Conservation (phyloP, 1,284 basidiomycete genomes). For the Cystobasidium sp. region DNA sequence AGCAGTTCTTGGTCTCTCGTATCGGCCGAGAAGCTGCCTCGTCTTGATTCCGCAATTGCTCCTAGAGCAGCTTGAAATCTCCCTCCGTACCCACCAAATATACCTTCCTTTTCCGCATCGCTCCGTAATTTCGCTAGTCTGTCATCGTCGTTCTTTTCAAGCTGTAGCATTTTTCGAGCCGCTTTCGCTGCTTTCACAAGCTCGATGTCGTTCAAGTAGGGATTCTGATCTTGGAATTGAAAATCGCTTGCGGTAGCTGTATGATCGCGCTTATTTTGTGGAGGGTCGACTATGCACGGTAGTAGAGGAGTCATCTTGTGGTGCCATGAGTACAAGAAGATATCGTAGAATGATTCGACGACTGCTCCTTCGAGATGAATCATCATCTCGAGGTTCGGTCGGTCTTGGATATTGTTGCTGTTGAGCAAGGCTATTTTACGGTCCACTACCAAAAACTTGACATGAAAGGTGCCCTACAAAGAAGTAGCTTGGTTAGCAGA, state of each 20-base stretch:
- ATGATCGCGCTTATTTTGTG: slow-evolving; percentile 18
- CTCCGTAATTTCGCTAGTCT: slow-evolving; percentile 18
- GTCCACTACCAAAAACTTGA: slow-evolving; percentile 76
- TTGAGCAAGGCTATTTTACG: slow-evolving; percentile 72
- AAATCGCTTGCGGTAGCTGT: slow-evolving; percentile 55
- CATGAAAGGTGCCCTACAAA: slow-evolving; percentile 70
- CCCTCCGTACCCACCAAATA: slow-evolving; percentile 19
- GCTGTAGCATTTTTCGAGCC: slow-evolving; percentile 57
- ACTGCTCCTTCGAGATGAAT: slow-evolving; percentile 70
- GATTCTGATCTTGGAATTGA: slow-evolving; percentile 64
- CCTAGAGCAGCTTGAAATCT: slow-evolving; percentile 33
- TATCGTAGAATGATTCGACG: slow-evolving; percentile 74
- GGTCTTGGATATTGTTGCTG: slow-evolving; percentile 59
- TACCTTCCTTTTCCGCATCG: slow-evolving; percentile 45
- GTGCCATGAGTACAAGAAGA: slow-evolving; percentile 69
- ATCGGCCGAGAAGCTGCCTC: slow-evolving; percentile 37
- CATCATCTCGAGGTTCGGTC: slow-evolving; percentile 72
- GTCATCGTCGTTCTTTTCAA: slow-evolving; percentile 55
- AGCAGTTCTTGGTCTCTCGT: slow-evolving; percentile 16
- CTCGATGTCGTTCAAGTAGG: slow-evolving; percentile 60
- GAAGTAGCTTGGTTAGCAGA: background rate
- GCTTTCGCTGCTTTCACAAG: slow-evolving; percentile 61
- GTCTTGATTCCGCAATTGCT: slow-evolving; percentile 25
- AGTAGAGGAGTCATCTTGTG: slow-evolving; percentile 66
- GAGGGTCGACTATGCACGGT: slow-evolving; percentile 60